Conservation (phyloP, 2,329 filamentous ascomycete genomes). For the Aureobasidium sp. region DNA sequence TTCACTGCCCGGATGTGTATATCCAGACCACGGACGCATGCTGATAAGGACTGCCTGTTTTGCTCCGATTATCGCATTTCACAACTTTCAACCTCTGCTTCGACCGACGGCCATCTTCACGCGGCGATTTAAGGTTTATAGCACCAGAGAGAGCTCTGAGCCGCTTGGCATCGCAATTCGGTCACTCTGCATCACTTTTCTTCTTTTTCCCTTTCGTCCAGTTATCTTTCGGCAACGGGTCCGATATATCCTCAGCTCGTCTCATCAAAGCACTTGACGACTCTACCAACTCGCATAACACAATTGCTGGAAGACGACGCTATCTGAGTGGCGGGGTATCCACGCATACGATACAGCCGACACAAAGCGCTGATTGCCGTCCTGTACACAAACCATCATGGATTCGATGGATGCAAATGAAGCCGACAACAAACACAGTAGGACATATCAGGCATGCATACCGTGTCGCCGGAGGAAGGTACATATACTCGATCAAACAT, state of each 20-base stretch:
- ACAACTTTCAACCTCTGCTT: not conserved
- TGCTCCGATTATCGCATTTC: not conserved
- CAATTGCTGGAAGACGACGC: not conserved
- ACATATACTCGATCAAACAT: not conserved
- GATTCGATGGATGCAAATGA: not conserved
- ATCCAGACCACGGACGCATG: not conserved
- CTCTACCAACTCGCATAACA: not conserved
- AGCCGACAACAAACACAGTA: conserved; percentile 10
- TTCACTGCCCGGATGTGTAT: not conserved
- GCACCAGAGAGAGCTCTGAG: not conserved
- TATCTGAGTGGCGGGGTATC: conserved; percentile 3
- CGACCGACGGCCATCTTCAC: not conserved
- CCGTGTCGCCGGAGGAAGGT: conserved; percentile 48
- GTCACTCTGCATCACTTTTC: not conserved
- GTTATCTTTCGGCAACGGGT: not conserved
- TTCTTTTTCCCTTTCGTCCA: not conserved
- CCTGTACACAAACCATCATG: not conserved
- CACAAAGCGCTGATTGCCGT: conserved; percentile 12
- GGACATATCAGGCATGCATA: conserved; percentile 40
- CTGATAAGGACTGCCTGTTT: not conserved
- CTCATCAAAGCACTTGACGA: too few relatives aligned
- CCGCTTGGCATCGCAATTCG: not conserved
- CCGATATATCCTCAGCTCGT: not conserved
- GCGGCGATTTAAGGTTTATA: not conserved
- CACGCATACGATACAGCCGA: not conserved